A percentile compares a stretch with the other conserved stretches of the same genome.
These are phyloP conservation scores for Verticillium tricorpus DNA, from an alignment of 2,329 filamentous ascomycete genomes.

Conservation along the genomic window DNA sequence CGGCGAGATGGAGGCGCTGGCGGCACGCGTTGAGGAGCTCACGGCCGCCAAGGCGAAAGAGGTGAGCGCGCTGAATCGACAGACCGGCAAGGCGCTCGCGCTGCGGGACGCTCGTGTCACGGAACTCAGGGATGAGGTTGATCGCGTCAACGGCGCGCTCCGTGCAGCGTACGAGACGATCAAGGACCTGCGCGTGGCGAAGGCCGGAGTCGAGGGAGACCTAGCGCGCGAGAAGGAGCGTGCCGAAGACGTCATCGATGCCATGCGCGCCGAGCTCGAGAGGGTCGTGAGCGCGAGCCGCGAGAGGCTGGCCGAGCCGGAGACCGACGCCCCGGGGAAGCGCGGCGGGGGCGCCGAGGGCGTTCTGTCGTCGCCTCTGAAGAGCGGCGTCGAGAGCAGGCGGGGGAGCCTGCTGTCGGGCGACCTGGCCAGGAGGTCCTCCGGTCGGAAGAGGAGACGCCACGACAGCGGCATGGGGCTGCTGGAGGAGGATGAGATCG, in stretches of 20 bases:
- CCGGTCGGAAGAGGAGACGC: slow-evolving; percentile 37
- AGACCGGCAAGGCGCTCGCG: slow-evolving; percentile 43
- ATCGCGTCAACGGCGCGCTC: slow-evolving; percentile 39
- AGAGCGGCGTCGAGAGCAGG: slow-evolving; percentile 11
- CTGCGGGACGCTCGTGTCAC: slow-evolving; percentile 44
- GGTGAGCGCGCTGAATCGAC: slow-evolving; percentile 29
- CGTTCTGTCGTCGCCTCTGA: slow-evolving; percentile 11
- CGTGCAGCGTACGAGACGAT: slow-evolving; percentile 43
- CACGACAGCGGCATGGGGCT: slow-evolving; percentile 53
- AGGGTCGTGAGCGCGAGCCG: slow-evolving; percentile 41
- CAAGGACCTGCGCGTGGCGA: slow-evolving; percentile 40
- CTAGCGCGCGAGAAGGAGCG: slow-evolving; percentile 32
- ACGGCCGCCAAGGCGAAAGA: slow-evolving; percentile 28
- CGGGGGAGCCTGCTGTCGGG: slow-evolving; percentile 18
- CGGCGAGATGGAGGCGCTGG: slow-evolving; percentile 31
- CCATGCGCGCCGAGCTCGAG: slow-evolving; percentile 48
- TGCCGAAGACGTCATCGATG: slow-evolving; percentile 40
- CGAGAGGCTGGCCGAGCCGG: slow-evolving; percentile 33
- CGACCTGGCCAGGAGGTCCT: slow-evolving; percentile 23
- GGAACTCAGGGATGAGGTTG: slow-evolving; percentile 45
- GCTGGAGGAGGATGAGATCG: slow-evolving; percentile 47
- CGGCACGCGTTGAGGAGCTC: slow-evolving; percentile 30
- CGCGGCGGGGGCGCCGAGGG: slow-evolving; percentile 6
- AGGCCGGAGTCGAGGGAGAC: slow-evolving; percentile 28
- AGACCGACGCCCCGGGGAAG: slow-evolving; percentile 9